These are phyloP conservation scores for Melampsora abietis-canadensis DNA, from an alignment of 1,284 basidiomycete genomes.

Conservation along the genomic window DNA sequence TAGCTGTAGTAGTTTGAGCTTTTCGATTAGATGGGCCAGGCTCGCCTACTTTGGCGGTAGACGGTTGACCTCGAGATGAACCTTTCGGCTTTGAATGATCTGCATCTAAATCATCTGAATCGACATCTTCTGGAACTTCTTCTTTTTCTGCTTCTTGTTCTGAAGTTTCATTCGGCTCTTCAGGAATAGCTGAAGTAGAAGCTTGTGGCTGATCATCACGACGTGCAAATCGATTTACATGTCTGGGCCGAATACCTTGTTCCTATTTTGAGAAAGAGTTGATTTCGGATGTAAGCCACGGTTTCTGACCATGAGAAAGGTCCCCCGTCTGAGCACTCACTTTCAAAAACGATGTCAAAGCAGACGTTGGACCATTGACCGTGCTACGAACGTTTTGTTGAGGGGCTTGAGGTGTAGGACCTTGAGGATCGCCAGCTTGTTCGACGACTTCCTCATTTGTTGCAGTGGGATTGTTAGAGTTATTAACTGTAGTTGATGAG, in stretches of 20 bases:
- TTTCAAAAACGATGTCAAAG: slow-evolving; percentile 83
- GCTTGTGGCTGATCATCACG: neutral
- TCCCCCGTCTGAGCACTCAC: slow-evolving; percentile 57
- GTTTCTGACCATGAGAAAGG: neutral
- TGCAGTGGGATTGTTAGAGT: too few species aligned
- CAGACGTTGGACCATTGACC: slow-evolving; percentile 82
- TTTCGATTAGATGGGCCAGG: neutral
- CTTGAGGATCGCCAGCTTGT: neutral
- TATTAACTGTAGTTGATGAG: too few species aligned
- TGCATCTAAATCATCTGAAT: slow-evolving; percentile 25
- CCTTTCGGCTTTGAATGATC: slow-evolving; percentile 1
- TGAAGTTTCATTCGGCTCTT: slow-evolving; percentile 42
- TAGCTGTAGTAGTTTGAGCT: neutral
- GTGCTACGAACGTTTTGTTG: slow-evolving; percentile 49
- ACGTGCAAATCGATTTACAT: slow-evolving; percentile 50
- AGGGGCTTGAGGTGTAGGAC: slow-evolving; percentile 43
- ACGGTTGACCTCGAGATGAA: neutral
- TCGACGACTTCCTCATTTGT: too few species aligned
- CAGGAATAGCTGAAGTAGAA: slow-evolving; percentile 56
- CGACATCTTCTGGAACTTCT: slow-evolving; percentile 35
- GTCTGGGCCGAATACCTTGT: slow-evolving; percentile 64
- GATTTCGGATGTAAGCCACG: too few species aligned
- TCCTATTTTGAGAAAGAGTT: slow-evolving; percentile 58
- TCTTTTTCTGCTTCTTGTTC: slow-evolving; percentile 45
- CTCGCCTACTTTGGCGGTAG: neutral